Conservation (phyloP, 495 filamentous ascomycete genomes). For the Xylaria flabelliformis region DNA sequence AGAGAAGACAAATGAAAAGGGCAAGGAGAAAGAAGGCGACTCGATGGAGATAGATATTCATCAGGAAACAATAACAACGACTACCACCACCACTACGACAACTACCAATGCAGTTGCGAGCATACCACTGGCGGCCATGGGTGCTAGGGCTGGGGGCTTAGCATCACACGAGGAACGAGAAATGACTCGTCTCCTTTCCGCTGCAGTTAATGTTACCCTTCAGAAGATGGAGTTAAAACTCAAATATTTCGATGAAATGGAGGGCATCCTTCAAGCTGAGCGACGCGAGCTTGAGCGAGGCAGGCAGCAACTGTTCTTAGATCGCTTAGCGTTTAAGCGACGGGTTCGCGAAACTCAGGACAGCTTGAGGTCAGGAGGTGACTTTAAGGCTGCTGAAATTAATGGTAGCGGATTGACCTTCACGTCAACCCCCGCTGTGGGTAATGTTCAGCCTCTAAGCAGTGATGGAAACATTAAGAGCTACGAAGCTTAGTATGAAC, state of each 20-base stretch:
- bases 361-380: constrained; percentile 66
- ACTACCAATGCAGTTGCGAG: constrained; percentile 70
- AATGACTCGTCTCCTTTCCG: constrained; percentile 88
- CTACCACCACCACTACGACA: constrained; percentile 51
- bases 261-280: constrained; percentile 87
- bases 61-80: constrained; percentile 50
- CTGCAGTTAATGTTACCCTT: constrained; percentile 82
- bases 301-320: constrained; percentile 90
- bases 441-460: constrained; percentile 69
- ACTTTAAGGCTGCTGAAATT: constrained; percentile 59
- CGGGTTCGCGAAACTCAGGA: constrained; percentile 83
- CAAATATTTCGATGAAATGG: constrained; percentile 95
- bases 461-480: constrained; percentile 63
- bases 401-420: constrained; percentile 67
- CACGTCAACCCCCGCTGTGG: constrained; percentile 53
- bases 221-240: constrained; percentile 85
- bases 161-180: constrained; percentile 95
- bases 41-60: constrained; percentile 62
- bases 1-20: constrained; percentile 54
- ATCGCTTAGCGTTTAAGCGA: constrained; percentile 88
- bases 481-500: constrained; percentile 50
- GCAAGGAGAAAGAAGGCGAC: constrained; percentile 63
- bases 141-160: constrained; percentile 83
- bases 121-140: constrained; percentile 82
- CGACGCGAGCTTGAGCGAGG: constrained; percentile 89